Evolutionary conservation across 257 asterid genomes (phyloP).

Genomic region (Salvia splendens): DNA sequence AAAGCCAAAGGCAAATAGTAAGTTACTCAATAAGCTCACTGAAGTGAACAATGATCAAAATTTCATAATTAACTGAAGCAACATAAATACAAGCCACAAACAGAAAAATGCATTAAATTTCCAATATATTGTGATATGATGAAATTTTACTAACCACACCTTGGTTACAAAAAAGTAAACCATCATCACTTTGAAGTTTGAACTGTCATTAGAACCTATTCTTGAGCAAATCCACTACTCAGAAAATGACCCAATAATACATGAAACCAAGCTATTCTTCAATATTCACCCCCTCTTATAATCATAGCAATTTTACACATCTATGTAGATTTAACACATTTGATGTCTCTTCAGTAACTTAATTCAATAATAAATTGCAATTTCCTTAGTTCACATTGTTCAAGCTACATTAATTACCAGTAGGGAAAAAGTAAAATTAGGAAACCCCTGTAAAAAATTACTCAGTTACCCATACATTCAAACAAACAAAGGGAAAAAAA

Average conservation of each 20-base stretch:
- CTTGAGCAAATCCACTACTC: background rate
- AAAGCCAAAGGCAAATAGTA: conserved; percentile 9
- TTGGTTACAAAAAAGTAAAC: background rate
- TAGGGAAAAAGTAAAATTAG: background rate
- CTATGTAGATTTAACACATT: background rate
- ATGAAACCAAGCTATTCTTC: background rate
- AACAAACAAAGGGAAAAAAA: background rate
- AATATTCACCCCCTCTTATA: background rate
- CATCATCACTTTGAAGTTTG: background rate
- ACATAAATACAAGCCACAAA: background rate
- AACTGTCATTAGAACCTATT: background rate
- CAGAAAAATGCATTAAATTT: background rate
- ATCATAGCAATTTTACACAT: background rate
- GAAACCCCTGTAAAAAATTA: background rate
- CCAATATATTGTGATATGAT: conserved; percentile 7
- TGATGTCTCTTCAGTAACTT: background rate
- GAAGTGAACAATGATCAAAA: background rate
- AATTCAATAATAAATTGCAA: conserved; percentile 12
- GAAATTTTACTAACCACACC: background rate
- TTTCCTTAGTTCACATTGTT: background rate
- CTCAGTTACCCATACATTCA: background rate
- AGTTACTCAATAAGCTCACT: background rate
- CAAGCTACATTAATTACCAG: background rate
- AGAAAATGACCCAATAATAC: background rate
- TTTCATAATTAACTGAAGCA: conserved; percentile 18